Percentiles rank a stretch among this genome's conserved stretches.
phyloP scores from a whole-genome alignment of 1,284 basidiomycete genomes.

The Sanghuangporus baumii region DNA sequence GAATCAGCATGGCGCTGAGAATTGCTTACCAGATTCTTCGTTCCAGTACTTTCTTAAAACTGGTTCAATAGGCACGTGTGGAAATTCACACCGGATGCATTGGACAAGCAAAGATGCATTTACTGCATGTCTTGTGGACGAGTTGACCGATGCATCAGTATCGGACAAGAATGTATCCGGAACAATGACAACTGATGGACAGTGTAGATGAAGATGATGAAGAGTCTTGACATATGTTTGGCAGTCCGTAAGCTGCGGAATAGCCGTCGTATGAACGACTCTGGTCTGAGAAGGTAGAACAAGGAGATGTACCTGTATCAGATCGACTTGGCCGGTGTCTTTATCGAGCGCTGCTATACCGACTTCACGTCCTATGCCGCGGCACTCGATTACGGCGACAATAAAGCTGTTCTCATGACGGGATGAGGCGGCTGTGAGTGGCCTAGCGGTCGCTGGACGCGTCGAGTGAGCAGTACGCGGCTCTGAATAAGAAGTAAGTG shows the following conservation, averaged over 20 bases:
- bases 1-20: neutral
- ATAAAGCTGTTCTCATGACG: constrained; percentile 54
- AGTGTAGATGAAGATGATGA: constrained; percentile 78
- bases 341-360: constrained; percentile 82
- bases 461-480: constrained; percentile 22
- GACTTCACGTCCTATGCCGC: constrained; percentile 74
- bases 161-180: constrained; percentile 71
- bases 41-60: constrained; percentile 81
- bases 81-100: constrained; percentile 72
- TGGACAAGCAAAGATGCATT: constrained; percentile 62
- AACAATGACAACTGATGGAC: constrained; percentile 67
- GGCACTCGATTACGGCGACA: constrained; percentile 66
- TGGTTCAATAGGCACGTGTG: constrained; percentile 56
- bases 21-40: constrained; percentile 57
- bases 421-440: constrained; percentile 55
- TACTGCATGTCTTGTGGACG: constrained; percentile 39
- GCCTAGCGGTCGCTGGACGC: constrained; percentile 35
- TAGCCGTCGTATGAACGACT: neutral
- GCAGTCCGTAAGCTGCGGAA: constrained; percentile 66
- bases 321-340: constrained; percentile 69
- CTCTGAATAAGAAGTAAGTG: constrained; percentile 27
- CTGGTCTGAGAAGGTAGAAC: neutral
- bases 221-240: constrained; percentile 84
- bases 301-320: constrained; percentile 51
- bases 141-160: constrained; percentile 39